Conservation (phyloP, 202 grass and related monocot genomes). For the Setaria italica region DNA sequence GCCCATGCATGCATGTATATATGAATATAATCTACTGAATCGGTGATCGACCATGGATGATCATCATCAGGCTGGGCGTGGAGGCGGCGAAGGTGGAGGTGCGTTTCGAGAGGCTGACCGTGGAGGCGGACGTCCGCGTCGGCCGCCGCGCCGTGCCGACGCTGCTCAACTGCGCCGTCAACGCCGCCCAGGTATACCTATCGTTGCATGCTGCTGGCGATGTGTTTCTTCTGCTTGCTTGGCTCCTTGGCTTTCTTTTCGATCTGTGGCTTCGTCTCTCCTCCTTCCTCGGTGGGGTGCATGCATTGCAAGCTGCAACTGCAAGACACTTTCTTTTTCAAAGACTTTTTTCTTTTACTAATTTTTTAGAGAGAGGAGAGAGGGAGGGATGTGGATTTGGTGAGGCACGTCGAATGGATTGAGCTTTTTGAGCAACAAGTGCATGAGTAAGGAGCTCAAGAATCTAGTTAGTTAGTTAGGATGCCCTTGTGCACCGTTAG, state of each 20-base stretch:
- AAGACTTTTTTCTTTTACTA: background rate
- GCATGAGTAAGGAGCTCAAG: background rate
- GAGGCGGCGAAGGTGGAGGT: constrained; percentile 70
- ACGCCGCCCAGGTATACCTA: constrained; percentile 58
- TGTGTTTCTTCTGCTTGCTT: background rate
- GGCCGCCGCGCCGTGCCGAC: constrained; percentile 73
- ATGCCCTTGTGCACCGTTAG: background rate
- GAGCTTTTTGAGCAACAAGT: background rate
- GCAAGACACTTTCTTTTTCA: background rate
- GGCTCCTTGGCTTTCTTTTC: background rate
- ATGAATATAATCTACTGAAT: background rate
- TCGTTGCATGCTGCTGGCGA: background rate
- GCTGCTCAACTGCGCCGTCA: constrained; percentile 73
- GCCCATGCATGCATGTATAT: background rate
- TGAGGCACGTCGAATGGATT: constrained; percentile 20
- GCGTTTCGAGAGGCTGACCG: constrained; percentile 66
- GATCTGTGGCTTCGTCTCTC: background rate
- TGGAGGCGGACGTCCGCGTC: constrained; percentile 67
- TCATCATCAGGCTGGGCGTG: constrained; percentile 51
- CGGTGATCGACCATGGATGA: background rate
- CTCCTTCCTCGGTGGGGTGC: background rate
- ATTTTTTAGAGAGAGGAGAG: background rate
- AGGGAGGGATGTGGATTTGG: background rate
- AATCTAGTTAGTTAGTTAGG: background rate
- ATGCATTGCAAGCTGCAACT: constrained; percentile 8